Evolutionary conservation across 1,284 basidiomycete genomes (phyloP).

Genomic region (Pisolithus thermaeus): DNA sequence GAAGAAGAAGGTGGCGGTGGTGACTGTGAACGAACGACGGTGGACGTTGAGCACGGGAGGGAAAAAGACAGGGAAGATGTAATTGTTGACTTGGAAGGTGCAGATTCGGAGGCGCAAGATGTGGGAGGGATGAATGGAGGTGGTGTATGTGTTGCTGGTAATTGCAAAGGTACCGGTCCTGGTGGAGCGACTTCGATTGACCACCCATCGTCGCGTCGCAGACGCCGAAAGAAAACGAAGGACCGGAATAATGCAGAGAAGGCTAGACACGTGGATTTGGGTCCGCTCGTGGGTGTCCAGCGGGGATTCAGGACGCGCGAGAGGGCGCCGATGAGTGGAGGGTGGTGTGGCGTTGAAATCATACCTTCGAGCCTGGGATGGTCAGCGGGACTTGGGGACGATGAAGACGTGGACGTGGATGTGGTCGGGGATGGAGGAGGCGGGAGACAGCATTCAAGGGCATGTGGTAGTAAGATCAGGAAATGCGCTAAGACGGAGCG

Average conservation of each 20-base stretch:
- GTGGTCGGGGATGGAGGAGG: conserved; percentile 15
- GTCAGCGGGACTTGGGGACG: conserved; percentile 3
- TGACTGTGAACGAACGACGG: too few species aligned
- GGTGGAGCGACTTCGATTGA: too few species aligned
- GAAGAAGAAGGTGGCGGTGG: too few species aligned
- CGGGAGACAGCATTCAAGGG: neutral
- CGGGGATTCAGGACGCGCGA: conserved; percentile 64
- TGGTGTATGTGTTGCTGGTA: too few species aligned
- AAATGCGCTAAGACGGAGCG: too few species aligned
- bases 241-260: conserved; percentile 5
- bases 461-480: neutral
- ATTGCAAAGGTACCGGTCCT: too few species aligned
- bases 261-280: conserved; percentile 43
- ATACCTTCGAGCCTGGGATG: conserved; percentile 25
- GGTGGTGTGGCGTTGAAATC: conserved; percentile 60
- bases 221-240: conserved; percentile 4
- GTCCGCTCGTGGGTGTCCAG: conserved; percentile 61
- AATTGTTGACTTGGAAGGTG: too few species aligned
- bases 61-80: too few species aligned
- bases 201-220: neutral
- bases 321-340: conserved; percentile 46
- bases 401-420: conserved; percentile 6
- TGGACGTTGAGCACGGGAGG: too few species aligned
- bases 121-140: too few species aligned
- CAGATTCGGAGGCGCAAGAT: too few species aligned